These are phyloP conservation scores for Geotrichum fermentans DNA, from an alignment of 1,139 yeast species.

Conservation along the genomic window DNA sequence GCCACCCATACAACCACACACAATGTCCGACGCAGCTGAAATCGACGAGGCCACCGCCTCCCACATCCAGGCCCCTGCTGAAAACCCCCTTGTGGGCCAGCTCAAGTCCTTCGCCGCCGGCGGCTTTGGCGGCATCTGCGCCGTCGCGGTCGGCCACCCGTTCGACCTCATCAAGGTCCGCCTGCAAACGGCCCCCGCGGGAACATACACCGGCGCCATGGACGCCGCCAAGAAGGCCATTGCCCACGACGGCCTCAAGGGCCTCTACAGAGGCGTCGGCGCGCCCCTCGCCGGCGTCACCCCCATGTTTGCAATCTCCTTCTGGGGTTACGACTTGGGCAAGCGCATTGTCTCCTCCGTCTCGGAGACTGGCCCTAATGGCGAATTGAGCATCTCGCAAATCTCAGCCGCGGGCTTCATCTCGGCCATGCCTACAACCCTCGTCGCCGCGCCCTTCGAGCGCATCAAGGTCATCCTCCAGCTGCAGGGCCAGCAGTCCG, in stretches of 20 bases:
- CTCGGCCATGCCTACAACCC: slow-evolving; percentile 90
- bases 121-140: slow-evolving; percentile 79
- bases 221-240: slow-evolving; percentile 68
- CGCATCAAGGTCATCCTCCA: slow-evolving; percentile 93
- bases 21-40: slow-evolving; percentile 20
- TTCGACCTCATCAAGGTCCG: slow-evolving; percentile 91
- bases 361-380: slow-evolving; percentile 29
- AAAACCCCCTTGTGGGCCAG: slow-evolving; percentile 38
- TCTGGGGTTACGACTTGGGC: slow-evolving; percentile 97
- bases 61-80: slow-evolving; percentile 2
- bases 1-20: no score
- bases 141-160: slow-evolving; percentile 92
- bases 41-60: slow-evolving; percentile 12
- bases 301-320: slow-evolving; percentile 96
- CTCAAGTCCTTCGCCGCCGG: slow-evolving; percentile 85
- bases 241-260: slow-evolving; percentile 65
- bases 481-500: slow-evolving; percentile 52
- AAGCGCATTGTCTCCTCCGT: slow-evolving; percentile 57
- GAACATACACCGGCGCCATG: slow-evolving; percentile 54
- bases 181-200: slow-evolving; percentile 57
- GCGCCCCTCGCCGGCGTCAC: slow-evolving; percentile 94
- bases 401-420: slow-evolving; percentile 93
- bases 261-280: slow-evolving; percentile 80
- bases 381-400: slow-evolving; percentile 54
- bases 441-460: slow-evolving; percentile 95